Percentiles rank a stretch among this genome's conserved stretches.
Conservation (phyloP, 2,329 filamentous ascomycete genomes). For the Sporothrix inflata region DNA sequence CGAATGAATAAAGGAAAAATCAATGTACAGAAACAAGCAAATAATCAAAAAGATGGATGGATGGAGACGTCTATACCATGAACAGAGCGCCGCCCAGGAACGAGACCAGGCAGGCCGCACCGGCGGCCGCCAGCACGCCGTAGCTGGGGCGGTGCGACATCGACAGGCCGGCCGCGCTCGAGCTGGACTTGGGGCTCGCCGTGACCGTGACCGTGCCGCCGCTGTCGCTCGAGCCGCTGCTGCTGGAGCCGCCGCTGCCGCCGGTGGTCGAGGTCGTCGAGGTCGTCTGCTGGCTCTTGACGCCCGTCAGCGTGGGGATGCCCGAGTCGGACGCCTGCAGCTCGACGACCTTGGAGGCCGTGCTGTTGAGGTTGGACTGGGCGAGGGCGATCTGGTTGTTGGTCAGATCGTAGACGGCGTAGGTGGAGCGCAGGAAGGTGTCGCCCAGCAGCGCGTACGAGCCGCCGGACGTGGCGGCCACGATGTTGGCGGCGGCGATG, state of each 20-base stretch:
- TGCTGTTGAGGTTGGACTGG: conserved; percentile 56
- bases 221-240: conserved; percentile 21
- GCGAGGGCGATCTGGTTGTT: conserved; percentile 56
- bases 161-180: conserved; percentile 30
- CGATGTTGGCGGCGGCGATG: conserved; percentile 6
- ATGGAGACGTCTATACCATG: conserved; percentile 32
- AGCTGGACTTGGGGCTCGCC: conserved; percentile 19
- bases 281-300: conserved; percentile 43
- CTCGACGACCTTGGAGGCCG: conserved; percentile 50
- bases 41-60: neutral
- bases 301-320: conserved; percentile 51
- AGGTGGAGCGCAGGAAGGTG: conserved; percentile 53
- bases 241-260: conserved; percentile 12
- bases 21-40: neutral
- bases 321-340: conserved; percentile 45
- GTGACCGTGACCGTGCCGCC: conserved; percentile 30
- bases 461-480: conserved; percentile 13
- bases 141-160: conserved; percentile 27
- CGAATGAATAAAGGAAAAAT: neutral
- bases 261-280: conserved; percentile 13
- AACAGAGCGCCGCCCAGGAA: conserved; percentile 38
- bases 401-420: conserved; percentile 59
- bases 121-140: conserved; percentile 33
- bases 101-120: conserved; percentile 36
- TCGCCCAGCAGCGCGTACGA: conserved; percentile 48